A percentile compares a stretch with the other conserved stretches of the same genome.
Evolutionary conservation across 2,329 filamentous ascomycete genomes (phyloP).

Genomic region (Aspergillus spinulosporus): DNA sequence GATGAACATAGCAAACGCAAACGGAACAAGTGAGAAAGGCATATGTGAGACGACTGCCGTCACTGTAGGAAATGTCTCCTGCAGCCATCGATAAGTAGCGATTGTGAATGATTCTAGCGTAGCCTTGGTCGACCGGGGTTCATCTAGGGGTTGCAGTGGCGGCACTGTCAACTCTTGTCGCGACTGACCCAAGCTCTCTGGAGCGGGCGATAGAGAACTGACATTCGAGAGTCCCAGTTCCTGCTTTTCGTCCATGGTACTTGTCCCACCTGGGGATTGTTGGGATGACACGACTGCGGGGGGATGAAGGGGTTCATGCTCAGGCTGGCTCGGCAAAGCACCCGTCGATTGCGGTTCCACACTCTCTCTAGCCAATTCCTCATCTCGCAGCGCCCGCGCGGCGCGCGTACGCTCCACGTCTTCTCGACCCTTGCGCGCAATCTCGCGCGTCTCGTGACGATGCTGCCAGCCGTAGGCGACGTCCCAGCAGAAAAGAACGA

Average conservation of each 20-base stretch:
- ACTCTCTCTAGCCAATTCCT: background rate
- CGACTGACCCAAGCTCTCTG: background rate
- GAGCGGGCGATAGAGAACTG: background rate
- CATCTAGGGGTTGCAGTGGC: background rate
- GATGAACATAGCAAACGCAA: constrained; percentile 73
- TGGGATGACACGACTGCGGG: background rate
- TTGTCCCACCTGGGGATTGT: background rate
- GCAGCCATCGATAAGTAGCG: constrained; percentile 57
- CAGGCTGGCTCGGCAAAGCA: background rate
- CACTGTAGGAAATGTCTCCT: constrained; percentile 70
- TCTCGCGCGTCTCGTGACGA: constrained; percentile 62
- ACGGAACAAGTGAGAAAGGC: constrained; percentile 68
- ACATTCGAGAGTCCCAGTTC: background rate
- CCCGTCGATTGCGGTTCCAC: background rate
- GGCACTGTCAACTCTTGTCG: background rate
- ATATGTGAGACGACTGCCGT: constrained; percentile 65
- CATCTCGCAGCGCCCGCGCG: background rate
- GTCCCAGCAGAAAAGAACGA: constrained; percentile 70
- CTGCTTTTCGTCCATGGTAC: constrained; percentile 3
- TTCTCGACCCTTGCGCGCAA: constrained; percentile 57
- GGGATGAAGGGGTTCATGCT: background rate
- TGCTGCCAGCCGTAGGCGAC: constrained; percentile 63
- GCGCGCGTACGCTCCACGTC: constrained; percentile 47
- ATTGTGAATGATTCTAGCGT: constrained; percentile 56
- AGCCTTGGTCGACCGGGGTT: constrained; percentile 22